phyloP scores from a whole-genome alignment of 306 rosid genomes.

The Fagus sylvatica region DNA sequence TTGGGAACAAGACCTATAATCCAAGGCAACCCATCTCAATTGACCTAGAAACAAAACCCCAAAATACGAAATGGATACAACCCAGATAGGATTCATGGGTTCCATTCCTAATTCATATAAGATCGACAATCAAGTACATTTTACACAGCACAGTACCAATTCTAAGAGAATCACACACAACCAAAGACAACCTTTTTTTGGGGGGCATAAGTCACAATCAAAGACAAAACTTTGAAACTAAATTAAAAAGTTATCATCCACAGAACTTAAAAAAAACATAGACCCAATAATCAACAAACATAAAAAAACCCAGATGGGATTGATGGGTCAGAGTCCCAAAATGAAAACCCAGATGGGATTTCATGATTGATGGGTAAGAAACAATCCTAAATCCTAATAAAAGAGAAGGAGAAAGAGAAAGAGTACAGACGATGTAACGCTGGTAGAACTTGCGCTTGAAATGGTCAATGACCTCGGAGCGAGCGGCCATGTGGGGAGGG shows the following conservation, averaged over 20 bases:
- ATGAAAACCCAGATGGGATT: background rate
- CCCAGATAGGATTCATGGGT: slow-evolving; percentile 15
- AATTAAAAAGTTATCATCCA: background rate
- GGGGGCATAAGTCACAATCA: background rate
- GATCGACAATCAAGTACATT: background rate
- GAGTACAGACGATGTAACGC: slow-evolving; percentile 59
- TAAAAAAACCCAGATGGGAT: too few relatives aligned
- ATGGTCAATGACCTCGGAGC: slow-evolving; percentile 68
- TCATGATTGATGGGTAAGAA: background rate
- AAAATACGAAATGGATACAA: background rate
- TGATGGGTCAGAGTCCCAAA: background rate
- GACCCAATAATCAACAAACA: background rate
- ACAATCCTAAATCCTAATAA: background rate
- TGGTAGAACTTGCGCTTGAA: slow-evolving; percentile 93
- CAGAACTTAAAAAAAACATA: background rate
- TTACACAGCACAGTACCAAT: background rate
- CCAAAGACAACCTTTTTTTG: background rate
- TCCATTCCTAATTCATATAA: slow-evolving; percentile 3
- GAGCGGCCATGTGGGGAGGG: slow-evolving; percentile 75
- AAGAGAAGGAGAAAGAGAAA: background rate
- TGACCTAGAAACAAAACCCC: background rate
- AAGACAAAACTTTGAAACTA: background rate
- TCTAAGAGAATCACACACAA: background rate
- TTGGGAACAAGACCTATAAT: background rate
- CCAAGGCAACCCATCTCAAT: background rate